A percentile compares a stretch with the other conserved stretches of the same genome.
Evolutionary conservation across 768 basidiomycete genomes (phyloP).

Genomic region (Pisolithus tinctorius): DNA sequence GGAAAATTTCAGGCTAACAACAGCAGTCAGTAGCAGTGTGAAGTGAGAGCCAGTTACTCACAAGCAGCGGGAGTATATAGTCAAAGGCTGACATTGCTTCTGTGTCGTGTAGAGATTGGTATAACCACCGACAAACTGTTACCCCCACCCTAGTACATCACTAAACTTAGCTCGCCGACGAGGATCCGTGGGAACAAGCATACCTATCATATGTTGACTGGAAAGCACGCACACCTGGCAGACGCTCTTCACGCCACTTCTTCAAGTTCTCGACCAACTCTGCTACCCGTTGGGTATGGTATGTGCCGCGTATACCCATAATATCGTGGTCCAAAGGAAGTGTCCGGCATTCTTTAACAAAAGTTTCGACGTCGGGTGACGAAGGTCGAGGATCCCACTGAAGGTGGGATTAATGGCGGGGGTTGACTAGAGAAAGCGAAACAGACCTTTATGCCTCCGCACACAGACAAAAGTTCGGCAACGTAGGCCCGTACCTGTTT

Average conservation of each 20-base stretch:
- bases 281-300: conserved; percentile 51
- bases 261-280: conserved; percentile 60
- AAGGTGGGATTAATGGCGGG: not conserved
- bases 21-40: conserved; percentile 2
- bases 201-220: conserved; percentile 83
- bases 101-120: conserved; percentile 65
- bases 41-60: conserved; percentile 25
- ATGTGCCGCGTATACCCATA: conserved; percentile 63
- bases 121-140: conserved; percentile 72
- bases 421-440: not conserved
- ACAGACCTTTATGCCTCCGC: conserved; percentile 64
- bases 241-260: conserved; percentile 61
- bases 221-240: conserved; percentile 71
- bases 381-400: conserved; percentile 66
- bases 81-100: conserved; percentile 74
- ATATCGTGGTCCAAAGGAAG: conserved; percentile 57
- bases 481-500: conserved; percentile 66
- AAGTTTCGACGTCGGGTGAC: conserved; percentile 49
- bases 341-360: conserved; percentile 62
- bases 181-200: not conserved
- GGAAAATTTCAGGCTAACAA: conserved; percentile 64
- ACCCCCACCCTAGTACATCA: conserved; percentile 44
- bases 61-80: conserved; percentile 78
- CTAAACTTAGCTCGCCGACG: not conserved
- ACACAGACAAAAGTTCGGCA: conserved; percentile 65